phyloP scores from a whole-genome alignment of 257 asterid genomes.

The Solanum pennellii region DNA sequence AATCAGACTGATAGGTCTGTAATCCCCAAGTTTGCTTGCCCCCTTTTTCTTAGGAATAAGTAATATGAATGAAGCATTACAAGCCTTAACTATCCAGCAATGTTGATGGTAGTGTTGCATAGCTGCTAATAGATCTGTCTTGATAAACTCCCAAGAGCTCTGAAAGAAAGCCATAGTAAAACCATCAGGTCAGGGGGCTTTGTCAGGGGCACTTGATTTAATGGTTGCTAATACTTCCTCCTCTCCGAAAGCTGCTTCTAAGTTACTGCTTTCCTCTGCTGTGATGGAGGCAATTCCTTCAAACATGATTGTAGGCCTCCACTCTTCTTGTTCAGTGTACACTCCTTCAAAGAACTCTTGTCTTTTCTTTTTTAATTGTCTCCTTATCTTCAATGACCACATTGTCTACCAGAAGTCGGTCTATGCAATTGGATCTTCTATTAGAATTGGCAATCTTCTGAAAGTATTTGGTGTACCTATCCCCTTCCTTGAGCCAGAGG shows the following conservation, averaged over 20 bases:
- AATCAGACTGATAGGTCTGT: not conserved
- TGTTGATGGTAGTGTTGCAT: not conserved
- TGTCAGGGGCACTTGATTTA: not conserved
- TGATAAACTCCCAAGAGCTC: not conserved
- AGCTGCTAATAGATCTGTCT: not conserved
- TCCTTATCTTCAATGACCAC: not conserved
- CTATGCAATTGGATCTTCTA: too few relatives aligned
- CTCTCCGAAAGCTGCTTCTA: not conserved
- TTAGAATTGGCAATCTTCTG: not conserved
- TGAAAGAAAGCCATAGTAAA: not conserved
- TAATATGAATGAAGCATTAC: not conserved
- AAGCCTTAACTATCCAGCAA: not conserved
- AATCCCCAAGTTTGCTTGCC: not conserved
- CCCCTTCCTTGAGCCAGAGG: not conserved
- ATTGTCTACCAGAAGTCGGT: not conserved
- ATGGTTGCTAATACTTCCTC: not conserved
- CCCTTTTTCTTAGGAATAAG: not conserved
- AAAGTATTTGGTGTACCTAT: not conserved
- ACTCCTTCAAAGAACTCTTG: not conserved
- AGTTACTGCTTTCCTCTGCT: not conserved
- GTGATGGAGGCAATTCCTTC: not conserved
- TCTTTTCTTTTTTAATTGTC: not conserved
- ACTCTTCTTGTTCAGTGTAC: not conserved
- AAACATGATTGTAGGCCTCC: not conserved
- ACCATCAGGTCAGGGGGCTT: not conserved